Evolutionary conservation across 345 rosid genomes (phyloP).

Genomic region (Crucihimalaya himalaica): DNA sequence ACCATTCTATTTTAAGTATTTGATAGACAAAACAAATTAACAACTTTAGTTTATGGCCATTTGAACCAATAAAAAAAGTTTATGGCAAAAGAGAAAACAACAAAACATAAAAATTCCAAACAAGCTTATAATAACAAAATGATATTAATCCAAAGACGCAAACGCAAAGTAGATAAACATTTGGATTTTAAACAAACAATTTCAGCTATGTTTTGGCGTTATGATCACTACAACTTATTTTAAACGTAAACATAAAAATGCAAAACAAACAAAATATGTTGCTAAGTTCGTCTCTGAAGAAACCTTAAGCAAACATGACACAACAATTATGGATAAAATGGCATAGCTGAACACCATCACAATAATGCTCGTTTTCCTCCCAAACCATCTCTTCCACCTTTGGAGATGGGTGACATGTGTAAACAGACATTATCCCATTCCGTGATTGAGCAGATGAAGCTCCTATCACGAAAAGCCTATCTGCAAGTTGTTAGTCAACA

Average conservation of each 20-base stretch:
- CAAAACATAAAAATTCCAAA: no score
- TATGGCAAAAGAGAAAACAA: no score
- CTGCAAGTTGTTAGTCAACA: no score
- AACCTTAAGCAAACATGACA: constrained; percentile 23
- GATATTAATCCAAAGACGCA: background rate
- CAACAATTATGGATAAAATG: background rate
- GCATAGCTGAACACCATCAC: background rate
- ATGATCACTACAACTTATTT: background rate
- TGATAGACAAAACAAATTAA: no score
- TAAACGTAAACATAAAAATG: background rate
- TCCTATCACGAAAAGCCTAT: constrained; percentile 69
- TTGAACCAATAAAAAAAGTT: no score
- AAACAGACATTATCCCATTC: constrained; percentile 47
- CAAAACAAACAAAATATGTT: background rate
- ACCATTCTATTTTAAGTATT: no score
- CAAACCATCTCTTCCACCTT: constrained; percentile 39
- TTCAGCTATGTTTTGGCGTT: background rate
- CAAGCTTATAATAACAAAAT: background rate
- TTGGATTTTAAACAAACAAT: background rate
- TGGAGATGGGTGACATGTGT: constrained; percentile 57
- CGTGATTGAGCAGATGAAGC: constrained; percentile 39
- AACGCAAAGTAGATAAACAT: background rate
- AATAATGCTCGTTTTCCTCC: background rate
- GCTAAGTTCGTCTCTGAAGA: background rate
- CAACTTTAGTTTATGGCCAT: background rate